Conservation (phyloP, 2,329 filamentous ascomycete genomes). For the Fusarium ramigenum region DNA sequence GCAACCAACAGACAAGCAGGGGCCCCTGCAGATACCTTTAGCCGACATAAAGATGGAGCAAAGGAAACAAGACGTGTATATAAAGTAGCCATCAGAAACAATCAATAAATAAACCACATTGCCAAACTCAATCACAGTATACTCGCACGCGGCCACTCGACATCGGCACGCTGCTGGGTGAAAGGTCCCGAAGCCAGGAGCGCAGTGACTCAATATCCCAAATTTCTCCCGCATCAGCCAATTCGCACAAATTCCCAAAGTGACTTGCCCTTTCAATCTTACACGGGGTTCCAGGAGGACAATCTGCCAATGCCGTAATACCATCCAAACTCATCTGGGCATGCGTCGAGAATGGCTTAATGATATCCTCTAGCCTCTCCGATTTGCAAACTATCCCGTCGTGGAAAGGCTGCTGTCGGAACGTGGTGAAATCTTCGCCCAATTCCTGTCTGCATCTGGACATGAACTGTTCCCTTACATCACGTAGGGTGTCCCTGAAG, state of each 20-base stretch:
- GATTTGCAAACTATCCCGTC: neutral
- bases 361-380: neutral
- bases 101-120: too few species aligned
- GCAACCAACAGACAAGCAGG: neutral
- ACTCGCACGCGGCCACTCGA: neutral
- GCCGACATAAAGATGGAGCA: neutral
- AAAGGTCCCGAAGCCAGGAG: neutral
- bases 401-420: neutral
- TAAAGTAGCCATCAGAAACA: neutral
- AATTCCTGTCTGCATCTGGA: neutral
- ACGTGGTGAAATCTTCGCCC: neutral
- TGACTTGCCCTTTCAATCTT: neutral
- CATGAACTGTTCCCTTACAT: slow-evolving; percentile 3
- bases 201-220: slow-evolving; percentile 11
- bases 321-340: slow-evolving; percentile 4
- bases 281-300: neutral
- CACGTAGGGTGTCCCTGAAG: neutral
- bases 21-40: neutral
- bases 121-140: neutral
- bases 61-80: neutral
- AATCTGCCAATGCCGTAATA: neutral
- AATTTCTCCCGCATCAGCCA: slow-evolving; percentile 4
- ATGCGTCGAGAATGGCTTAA: neutral
- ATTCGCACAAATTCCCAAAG: neutral
- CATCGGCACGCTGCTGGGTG: neutral